Base-by-base conservation (phyloP, 352 stramenopile species). In the Phytopythium ostracodes region DNA sequence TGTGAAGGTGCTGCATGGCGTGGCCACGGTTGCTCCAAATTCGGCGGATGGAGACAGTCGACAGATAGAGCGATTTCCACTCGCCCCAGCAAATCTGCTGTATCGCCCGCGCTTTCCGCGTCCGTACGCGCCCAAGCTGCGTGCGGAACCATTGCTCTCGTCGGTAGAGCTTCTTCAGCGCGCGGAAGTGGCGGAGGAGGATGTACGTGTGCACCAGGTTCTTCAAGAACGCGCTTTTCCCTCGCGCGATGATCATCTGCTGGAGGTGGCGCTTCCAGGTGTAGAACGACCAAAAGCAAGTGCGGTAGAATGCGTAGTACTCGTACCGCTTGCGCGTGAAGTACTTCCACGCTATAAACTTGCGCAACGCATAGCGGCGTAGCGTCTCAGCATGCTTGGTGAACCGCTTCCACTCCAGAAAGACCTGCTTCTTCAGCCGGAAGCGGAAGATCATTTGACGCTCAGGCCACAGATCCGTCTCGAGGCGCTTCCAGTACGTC, bases 251-350 rank as follows among this genome's bases (percentile, higher is more conserved):
- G 36, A 91, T 84, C 52, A 81, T 74, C 64, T 87, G 75, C 44
- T 88, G 77, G n/a, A 89, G 62, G 57, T 84, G 71, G 17, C 84
- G 78, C 63, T 89, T 91, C 84, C 84, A 92, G 18, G 89, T 68
- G 68, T 90, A 91, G 72, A 90, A 88, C 50, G 84, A 81, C 83
- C 84, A 93, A 60, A 93, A 92, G 22, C 73, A 80, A 17, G 62
- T 70, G 25, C 79, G 78, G 53, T 87, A 84, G 54, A 92, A 84
- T 4, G 66, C 68, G 46, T 86, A 80, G 53, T 84, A 66, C 53
- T 82, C 65, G 47, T 84, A 70, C 11, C 72, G 52, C 27, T 80
- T 82, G 20, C 62, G 68, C 9, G 78, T 81, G 62, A 74, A 65
- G 59, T 85, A 81, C 42, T 81, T 75, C 80, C 82, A 92, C 6